A percentile compares a stretch with the other conserved stretches of the same genome.
These are phyloP conservation scores for Patellaria atrata DNA, from an alignment of 495 filamentous ascomycete genomes.

Conservation along the genomic window DNA sequence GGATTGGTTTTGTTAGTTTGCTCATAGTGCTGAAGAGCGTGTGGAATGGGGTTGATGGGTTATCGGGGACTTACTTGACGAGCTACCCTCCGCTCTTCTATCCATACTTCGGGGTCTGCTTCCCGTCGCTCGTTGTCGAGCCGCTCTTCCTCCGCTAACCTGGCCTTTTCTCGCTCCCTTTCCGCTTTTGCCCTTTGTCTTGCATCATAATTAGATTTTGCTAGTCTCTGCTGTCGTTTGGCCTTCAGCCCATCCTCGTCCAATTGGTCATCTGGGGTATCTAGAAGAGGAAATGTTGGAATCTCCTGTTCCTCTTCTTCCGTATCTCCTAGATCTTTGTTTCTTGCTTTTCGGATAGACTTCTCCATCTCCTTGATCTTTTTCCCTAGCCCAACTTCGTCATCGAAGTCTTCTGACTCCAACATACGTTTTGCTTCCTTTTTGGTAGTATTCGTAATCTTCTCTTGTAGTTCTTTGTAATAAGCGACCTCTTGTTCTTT, in stretches of 20 bases:
- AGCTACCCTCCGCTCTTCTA: conserved; percentile 60
- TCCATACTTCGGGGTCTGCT: conserved; percentile 75
- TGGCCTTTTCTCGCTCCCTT: conserved; percentile 79
- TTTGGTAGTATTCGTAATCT: conserved; percentile 54
- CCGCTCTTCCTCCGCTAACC: conserved; percentile 66
- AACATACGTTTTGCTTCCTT: conserved; percentile 76
- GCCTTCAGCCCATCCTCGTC: conserved; percentile 81
- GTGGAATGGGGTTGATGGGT: conserved; percentile 10
- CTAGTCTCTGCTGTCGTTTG: conserved; percentile 78
- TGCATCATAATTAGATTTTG: conserved; percentile 90
- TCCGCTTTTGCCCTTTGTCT: conserved; percentile 83
- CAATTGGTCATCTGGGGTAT: conserved; percentile 79
- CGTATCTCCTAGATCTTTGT: conserved; percentile 79
- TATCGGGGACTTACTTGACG: conserved; percentile 45
- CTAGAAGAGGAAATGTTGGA: conserved; percentile 74
- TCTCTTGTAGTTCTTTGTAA: conserved; percentile 64
- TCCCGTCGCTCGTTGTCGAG: conserved; percentile 70
- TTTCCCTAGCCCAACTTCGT: conserved; percentile 68
- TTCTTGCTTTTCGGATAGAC: conserved; percentile 71
- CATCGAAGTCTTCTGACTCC: conserved; percentile 81
- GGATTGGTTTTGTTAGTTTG: conserved; percentile 1
- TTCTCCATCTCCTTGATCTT: conserved; percentile 78
- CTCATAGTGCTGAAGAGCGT: background rate
- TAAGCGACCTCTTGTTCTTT: conserved; percentile 95
- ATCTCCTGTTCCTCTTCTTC: conserved; percentile 60